These are phyloP conservation scores for Aspergillus caelatus DNA, from an alignment of 2,329 filamentous ascomycete species.

Conservation along the genomic window DNA sequence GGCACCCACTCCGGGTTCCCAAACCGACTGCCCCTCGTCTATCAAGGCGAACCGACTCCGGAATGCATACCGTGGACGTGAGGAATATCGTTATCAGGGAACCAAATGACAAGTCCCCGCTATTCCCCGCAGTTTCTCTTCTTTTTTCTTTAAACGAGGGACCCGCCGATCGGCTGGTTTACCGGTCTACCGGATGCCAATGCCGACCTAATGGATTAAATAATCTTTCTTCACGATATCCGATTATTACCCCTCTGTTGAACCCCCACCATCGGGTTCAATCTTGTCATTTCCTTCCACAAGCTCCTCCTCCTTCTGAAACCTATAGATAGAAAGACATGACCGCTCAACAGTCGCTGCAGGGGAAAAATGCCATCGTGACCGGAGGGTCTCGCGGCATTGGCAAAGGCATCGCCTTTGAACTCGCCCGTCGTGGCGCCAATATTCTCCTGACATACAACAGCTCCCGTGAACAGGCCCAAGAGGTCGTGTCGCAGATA, in stretches of 20 bases:
- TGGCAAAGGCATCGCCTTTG: slow-evolving; percentile 51
- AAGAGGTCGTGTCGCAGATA: slow-evolving; percentile 6
- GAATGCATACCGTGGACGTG: neutral
- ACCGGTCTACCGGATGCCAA: neutral
- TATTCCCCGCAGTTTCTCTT: neutral
- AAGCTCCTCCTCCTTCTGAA: neutral
- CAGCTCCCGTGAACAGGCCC: slow-evolving; percentile 5
- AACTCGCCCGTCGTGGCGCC: slow-evolving; percentile 52
- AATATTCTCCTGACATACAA: slow-evolving; percentile 24
- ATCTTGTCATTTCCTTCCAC: neutral
- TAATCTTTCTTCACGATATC: neutral
- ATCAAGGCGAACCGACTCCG: neutral
- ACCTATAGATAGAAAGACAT: neutral
- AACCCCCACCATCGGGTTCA: neutral
- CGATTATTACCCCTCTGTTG: no score
- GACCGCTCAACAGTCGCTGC: neutral
- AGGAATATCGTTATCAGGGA: neutral
- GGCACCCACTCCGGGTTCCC: neutral
- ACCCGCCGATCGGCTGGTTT: neutral
- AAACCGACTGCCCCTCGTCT: neutral
- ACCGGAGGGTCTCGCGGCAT: slow-evolving; percentile 52
- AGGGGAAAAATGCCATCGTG: neutral
- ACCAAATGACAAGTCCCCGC: no score
- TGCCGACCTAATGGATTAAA: neutral
- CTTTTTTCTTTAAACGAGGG: neutral